These are phyloP conservation scores for Datisca glomerata DNA, from an alignment of 306 rosid species.

Conservation along the genomic window DNA sequence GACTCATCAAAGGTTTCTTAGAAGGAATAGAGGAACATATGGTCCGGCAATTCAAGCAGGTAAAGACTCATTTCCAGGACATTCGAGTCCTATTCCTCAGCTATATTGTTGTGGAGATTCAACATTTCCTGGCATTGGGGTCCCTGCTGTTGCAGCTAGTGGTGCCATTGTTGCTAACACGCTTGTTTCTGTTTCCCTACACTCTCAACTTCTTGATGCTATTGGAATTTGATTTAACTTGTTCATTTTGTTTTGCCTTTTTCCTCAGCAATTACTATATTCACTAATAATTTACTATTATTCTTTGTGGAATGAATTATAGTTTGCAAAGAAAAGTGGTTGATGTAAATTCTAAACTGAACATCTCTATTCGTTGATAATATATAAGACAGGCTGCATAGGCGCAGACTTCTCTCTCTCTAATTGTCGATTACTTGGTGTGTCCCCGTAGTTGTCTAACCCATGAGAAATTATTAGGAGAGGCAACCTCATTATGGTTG, in stretches of 20 bases:
- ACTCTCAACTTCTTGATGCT: constrained; percentile 80
- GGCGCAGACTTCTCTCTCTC: too few relatives aligned
- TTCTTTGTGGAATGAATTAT: too few relatives aligned
- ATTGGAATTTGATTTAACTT: constrained; percentile 50
- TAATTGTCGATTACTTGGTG: too few relatives aligned
- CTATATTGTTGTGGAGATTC: constrained; percentile 91
- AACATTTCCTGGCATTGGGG: constrained; percentile 94
- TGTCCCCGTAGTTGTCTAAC: too few relatives aligned
- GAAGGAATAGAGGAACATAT: constrained; percentile 56
- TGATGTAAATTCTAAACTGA: too few relatives aligned
- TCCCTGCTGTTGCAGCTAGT: constrained; percentile 96
- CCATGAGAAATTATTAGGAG: too few relatives aligned
- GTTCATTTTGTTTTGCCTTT: not conserved
- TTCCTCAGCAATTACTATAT: too few relatives aligned
- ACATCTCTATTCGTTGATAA: too few relatives aligned
- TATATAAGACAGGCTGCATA: too few relatives aligned
- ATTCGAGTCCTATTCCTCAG: constrained; percentile 56
- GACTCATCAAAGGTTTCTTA: constrained; percentile 69
- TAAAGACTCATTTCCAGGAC: constrained; percentile 53
- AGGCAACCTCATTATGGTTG: too few relatives aligned
- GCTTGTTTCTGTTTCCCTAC: constrained; percentile 64
- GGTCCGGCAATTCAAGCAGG: constrained; percentile 85
- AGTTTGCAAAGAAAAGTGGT: too few relatives aligned
- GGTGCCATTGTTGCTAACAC: constrained; percentile 95
- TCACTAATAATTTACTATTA: too few relatives aligned